phyloP scores from a whole-genome alignment of 768 basidiomycete species.

The Suillus tomentosus region DNA sequence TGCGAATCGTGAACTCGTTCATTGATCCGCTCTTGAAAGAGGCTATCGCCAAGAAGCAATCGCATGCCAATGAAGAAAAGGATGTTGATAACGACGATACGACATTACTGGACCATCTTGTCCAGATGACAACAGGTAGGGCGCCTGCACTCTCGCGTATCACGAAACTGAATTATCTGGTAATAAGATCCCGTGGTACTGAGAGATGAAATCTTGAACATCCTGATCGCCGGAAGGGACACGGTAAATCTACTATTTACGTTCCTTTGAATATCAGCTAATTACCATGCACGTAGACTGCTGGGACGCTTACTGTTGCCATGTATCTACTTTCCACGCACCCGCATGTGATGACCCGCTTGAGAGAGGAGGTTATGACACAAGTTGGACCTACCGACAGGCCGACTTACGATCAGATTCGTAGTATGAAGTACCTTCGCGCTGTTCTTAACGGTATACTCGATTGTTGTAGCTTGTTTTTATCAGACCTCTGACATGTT shows the following conservation, averaged over 20 bases:
- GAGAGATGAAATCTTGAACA: slow-evolving; percentile 37
- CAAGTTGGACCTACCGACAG: slow-evolving; percentile 50
- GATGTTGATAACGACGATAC: slow-evolving; percentile 36
- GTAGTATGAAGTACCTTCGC: slow-evolving; percentile 63
- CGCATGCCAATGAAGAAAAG: slow-evolving; percentile 22
- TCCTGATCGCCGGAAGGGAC: slow-evolving; percentile 36
- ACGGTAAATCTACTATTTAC: neutral
- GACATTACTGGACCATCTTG: slow-evolving; percentile 59
- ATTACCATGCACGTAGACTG: slow-evolving; percentile 39
- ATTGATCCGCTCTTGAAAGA: slow-evolving; percentile 48
- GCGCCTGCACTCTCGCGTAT: slow-evolving; percentile 33
- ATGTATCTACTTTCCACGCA: slow-evolving; percentile 53
- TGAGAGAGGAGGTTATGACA: slow-evolving; percentile 56
- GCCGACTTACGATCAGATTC: slow-evolving; percentile 56
- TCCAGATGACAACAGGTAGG: slow-evolving; percentile 47
- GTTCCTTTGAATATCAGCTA: slow-evolving; percentile 27
- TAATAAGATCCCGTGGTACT: slow-evolving; percentile 30
- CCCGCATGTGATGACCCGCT: slow-evolving; percentile 44
- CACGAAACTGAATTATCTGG: neutral
- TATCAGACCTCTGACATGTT: neutral
- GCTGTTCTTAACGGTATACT: slow-evolving; percentile 63
- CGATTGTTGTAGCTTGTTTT: neutral
- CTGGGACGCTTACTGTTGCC: slow-evolving; percentile 36
- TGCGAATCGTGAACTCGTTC: slow-evolving; percentile 54
- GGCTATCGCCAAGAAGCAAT: slow-evolving; percentile 47